Evolutionary conservation across 768 basidiomycete genomes (phyloP).

Genomic region (Filobasidium floriforme): DNA sequence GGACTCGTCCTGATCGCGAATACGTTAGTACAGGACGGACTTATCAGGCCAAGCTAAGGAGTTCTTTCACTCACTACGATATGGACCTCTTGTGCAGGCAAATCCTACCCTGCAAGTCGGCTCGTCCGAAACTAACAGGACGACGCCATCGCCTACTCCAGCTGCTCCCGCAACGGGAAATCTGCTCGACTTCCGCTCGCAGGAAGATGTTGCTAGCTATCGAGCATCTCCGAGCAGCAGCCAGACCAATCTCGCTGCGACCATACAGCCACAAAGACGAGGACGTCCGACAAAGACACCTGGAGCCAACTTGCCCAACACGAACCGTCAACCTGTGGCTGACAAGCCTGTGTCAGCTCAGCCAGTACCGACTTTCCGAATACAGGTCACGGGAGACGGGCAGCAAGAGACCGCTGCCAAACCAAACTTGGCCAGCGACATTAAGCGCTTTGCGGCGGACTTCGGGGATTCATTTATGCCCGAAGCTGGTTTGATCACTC

Average conservation of each 20-base stretch:
- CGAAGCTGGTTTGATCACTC: not conserved
- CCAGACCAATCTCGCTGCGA: constrained; percentile 23
- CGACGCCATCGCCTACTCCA: no score
- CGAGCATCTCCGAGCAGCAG: not conserved
- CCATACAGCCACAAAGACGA: constrained; percentile 39
- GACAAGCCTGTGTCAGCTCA: not conserved
- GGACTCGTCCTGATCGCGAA: constrained; percentile 70
- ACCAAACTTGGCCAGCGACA: constrained; percentile 16
- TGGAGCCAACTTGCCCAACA: not conserved
- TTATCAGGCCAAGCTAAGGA: no score
- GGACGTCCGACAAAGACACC: constrained; percentile 33
- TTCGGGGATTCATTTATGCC: constrained; percentile 17
- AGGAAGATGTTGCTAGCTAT: not conserved
- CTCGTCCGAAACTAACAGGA: not conserved
- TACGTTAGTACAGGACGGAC: constrained; percentile 49
- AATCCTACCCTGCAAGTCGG: no score
- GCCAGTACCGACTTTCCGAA: constrained; percentile 5
- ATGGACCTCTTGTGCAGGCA: no score
- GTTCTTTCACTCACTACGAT: no score
- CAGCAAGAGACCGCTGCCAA: not conserved
- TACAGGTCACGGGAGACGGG: constrained; percentile 1
- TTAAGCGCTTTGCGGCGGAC: constrained; percentile 17
- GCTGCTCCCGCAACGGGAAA: constrained; percentile 11
- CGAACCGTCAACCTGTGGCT: not conserved
- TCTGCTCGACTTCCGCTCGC: constrained; percentile 20